These are phyloP conservation scores for Diospyros lotus DNA, from an alignment of 148 eudicot species.

Conservation along the genomic window DNA sequence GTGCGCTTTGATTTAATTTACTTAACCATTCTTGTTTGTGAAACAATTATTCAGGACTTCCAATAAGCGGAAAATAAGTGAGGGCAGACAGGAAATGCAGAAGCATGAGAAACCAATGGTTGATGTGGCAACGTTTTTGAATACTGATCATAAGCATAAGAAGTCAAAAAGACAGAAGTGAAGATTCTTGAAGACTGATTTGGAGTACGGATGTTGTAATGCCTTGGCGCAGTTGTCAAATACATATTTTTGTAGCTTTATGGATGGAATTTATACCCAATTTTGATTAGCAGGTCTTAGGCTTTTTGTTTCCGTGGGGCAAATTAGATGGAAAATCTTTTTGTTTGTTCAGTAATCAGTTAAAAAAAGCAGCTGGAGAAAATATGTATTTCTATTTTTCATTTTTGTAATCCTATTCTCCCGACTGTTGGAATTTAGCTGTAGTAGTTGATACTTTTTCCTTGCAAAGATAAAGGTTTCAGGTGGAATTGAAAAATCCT, in stretches of 20 bases:
- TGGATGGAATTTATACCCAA: too few species aligned
- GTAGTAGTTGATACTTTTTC: too few species aligned
- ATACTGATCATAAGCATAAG: constrained; percentile 29
- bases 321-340: too few species aligned
- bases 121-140: constrained; percentile 20
- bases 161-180: constrained; percentile 45
- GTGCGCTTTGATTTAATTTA: neutral
- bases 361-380: too few species aligned
- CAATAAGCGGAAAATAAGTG: constrained; percentile 35
- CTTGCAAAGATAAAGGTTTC: too few species aligned
- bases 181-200: constrained; percentile 25
- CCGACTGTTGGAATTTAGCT: too few species aligned
- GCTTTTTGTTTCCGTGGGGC: too few species aligned
- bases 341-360: too few species aligned
- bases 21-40: neutral
- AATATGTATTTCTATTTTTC: too few species aligned
- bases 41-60: constrained; percentile 25
- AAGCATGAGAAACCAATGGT: constrained; percentile 27
- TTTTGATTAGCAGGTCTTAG: neutral
- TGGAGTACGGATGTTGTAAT: neutral
- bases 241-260: neutral
- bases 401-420: too few species aligned
- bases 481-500: too few species aligned
- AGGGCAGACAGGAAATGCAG: constrained; percentile 16
- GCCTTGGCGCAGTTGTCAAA: neutral